Conservation (phyloP, 2,329 filamentous ascomycete genomes). For the Penicillium psychrosexuale region DNA sequence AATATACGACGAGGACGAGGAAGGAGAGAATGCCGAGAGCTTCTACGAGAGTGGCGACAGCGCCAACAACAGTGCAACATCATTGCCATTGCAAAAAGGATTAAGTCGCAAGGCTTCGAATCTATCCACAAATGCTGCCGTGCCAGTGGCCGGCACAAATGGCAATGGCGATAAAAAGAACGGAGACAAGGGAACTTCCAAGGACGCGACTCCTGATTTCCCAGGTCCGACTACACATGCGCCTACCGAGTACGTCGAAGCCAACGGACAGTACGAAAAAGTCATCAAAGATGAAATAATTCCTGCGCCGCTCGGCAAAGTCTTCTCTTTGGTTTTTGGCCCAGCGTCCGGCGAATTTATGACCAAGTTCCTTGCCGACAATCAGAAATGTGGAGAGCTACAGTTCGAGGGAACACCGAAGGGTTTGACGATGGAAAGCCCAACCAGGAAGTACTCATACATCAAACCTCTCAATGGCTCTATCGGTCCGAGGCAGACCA, state of each 20-base stretch:
- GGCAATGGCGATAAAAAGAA: slow-evolving; percentile 42
- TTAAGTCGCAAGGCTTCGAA: slow-evolving; percentile 70
- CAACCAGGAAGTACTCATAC: slow-evolving; percentile 73
- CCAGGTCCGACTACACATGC: slow-evolving; percentile 79
- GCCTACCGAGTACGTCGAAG: slow-evolving; percentile 81
- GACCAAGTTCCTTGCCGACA: slow-evolving; percentile 76
- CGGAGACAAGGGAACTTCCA: slow-evolving; percentile 47
- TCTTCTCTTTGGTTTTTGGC: slow-evolving; percentile 86
- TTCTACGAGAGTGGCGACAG: slow-evolving; percentile 56
- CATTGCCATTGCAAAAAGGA: slow-evolving; percentile 46
- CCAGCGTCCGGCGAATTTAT: slow-evolving; percentile 76
- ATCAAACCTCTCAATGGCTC: slow-evolving; percentile 83
- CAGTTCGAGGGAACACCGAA: slow-evolving; percentile 79
- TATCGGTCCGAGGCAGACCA: slow-evolving; percentile 91
- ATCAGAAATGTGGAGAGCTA: slow-evolving; percentile 87
- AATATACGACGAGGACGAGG: slow-evolving; percentile 52
- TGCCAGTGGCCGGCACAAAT: slow-evolving; percentile 38
- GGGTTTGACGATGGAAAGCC: slow-evolving; percentile 71
- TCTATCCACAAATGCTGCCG: slow-evolving; percentile 32
- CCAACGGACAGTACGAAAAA: slow-evolving; percentile 76
- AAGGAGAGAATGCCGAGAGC: slow-evolving; percentile 57
- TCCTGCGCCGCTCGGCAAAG: slow-evolving; percentile 81
- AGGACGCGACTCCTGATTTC: slow-evolving; percentile 57
- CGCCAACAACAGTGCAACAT: slow-evolving; percentile 52
- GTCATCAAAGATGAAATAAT: slow-evolving; percentile 81